phyloP scores from a whole-genome alignment of 1,139 yeast genomes.

The Casaregolazyma suthepensis region DNA sequence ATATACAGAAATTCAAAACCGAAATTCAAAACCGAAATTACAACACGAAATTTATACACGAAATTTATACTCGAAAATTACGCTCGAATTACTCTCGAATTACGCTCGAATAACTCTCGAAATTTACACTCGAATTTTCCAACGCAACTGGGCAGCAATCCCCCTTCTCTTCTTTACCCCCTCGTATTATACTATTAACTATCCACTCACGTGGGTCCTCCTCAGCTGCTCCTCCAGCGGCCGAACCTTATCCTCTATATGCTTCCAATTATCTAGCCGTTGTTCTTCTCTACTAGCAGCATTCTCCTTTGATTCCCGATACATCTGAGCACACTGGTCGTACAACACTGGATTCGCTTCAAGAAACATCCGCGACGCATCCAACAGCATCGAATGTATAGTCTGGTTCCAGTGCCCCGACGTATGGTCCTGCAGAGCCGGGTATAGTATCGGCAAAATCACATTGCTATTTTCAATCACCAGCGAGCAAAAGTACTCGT shows the following conservation, averaged over 20 bases:
- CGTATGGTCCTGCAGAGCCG: conserved; percentile 78
- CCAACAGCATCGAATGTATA: conserved; percentile 83
- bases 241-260: conserved; percentile 7
- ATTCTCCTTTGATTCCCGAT: conserved; percentile 68
- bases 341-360: conserved; percentile 88
- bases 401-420: conserved; percentile 79
- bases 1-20: too few species aligned
- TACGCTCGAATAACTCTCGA: too few species aligned
- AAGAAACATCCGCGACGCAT: conserved; percentile 87
- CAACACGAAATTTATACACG: too few species aligned
- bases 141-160: too few species aligned
- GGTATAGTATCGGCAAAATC: conserved; percentile 85
- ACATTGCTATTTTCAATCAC: conserved; percentile 89
- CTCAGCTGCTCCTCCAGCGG: conserved; percentile 8
- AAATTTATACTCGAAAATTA: too few species aligned
- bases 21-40: too few species aligned
- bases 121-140: too few species aligned
- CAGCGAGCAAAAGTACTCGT: conserved; percentile 84
- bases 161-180: background rate
- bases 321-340: conserved; percentile 84
- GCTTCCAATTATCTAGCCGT: conserved; percentile 70
- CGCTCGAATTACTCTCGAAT: too few species aligned
- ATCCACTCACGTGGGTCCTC: conserved; percentile 4
- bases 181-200: background rate
- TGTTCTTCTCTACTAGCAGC: conserved; percentile 51